Conservation (phyloP, 225 moss, liverwort and hornwort species). For the Anthoceros angustus region DNA sequence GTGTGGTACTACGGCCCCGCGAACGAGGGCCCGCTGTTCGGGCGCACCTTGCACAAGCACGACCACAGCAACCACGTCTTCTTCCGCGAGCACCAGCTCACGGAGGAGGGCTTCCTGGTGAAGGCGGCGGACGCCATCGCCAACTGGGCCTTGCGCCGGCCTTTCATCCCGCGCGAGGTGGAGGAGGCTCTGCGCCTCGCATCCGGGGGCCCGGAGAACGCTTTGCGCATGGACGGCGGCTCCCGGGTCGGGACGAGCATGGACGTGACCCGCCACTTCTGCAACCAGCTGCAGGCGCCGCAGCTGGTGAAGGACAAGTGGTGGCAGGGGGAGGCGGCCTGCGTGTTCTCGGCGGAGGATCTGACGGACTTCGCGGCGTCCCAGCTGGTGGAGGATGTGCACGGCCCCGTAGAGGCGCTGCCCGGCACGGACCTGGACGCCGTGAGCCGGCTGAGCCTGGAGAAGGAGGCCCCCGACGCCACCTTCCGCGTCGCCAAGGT, state of each 20-base stretch:
- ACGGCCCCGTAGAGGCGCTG: neutral
- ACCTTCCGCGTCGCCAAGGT: neutral
- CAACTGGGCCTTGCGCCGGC: neutral
- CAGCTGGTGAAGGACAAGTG: neutral
- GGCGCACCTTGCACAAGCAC: neutral
- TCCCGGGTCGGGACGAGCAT: neutral
- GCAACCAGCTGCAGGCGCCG: neutral
- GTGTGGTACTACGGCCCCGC: neutral
- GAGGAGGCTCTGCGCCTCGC: neutral
- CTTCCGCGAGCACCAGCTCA: neutral
- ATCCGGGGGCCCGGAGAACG: neutral
- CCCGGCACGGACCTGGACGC: slow-evolving; percentile 1
- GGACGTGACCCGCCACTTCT: neutral
- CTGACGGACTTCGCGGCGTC: neutral
- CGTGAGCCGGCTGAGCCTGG: neutral
- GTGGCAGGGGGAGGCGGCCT: neutral
- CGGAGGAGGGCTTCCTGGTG: neutral
- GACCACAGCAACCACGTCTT: neutral
- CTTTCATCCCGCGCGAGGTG: neutral
- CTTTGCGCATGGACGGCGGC: neutral
- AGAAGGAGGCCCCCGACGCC: neutral
- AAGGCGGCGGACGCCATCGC: neutral
- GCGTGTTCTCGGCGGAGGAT: neutral
- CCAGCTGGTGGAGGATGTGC: neutral
- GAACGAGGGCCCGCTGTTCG: neutral